Evolutionary conservation across 805 yeast species (phyloP), one percentile per base, ranked within the genome.

Genomic region (Metschnikowia lochheadii): DNA sequence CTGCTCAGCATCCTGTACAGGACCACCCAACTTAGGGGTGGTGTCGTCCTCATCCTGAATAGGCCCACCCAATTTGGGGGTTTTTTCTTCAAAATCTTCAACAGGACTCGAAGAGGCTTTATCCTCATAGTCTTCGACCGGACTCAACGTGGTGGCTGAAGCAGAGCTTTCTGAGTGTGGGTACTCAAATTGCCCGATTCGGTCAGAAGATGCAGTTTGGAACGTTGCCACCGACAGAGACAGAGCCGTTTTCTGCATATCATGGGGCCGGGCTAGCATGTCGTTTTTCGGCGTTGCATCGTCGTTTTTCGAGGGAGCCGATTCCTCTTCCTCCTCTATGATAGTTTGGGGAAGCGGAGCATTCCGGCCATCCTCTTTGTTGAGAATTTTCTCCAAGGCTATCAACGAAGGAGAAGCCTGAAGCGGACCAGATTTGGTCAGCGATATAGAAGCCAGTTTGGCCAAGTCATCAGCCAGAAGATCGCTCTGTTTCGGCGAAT

Each of bases 161-260:
- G 36, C 45, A 32, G 45, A 42, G 20, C 18, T 29, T 20, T 42
- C 45, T 10, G 38, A 14, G 23, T 32, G 45, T 6, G 37, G 45
- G 32, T 42, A 32, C 10, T 42, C 45, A 14, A 33, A 42, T 11
- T 32, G 32, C 5, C 45, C 31, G 21, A 14, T n/a, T n/a, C 34
- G 21, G 10, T 35, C 40, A 3, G 46, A 43, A 10, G 32, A 15
- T 18, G 46, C 46, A 18, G 46, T 44, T 53, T 73, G 77, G 50
- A 73, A 62, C 13, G 76, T 76, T 54, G 68, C 67, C 61, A 73
- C 68, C 6, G 74, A 68, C 5, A 77, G 78, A 31, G 76, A 69
- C 29, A 59, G 59, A 49, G 64, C 65, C 72, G 73, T 7, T 17
- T 31, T 44, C 17, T 15, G 33, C 6, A 17, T 23, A 3, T 13